Evolutionary conservation across 139 green algal species (phyloP), one percentile per base, ranked within the genome.

Genomic region (Dunaliella sp.): DNA sequence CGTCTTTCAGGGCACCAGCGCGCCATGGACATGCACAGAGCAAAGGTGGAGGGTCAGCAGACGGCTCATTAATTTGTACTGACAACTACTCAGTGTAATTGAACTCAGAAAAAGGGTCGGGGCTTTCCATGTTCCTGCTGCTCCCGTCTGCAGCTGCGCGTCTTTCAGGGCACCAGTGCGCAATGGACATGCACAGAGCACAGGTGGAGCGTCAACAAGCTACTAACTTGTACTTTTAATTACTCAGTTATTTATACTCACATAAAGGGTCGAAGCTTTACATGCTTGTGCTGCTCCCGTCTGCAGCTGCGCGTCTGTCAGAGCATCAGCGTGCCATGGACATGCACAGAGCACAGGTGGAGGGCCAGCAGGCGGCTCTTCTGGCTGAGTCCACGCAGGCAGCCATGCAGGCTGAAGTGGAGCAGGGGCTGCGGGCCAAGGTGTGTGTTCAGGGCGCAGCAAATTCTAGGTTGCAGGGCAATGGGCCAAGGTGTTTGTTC

Each of bases 331-430:
- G 76, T 7, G 76, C 76, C 12, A 3, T 73, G 2, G 38, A 79
- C 24, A 28, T 65, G 32, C 25, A 85, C 32, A 7, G 83, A 3
- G 58, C 28, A 30, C 38, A 57, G 24, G 32, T n/a, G 25, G 72
- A 38, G 73, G 33, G 73, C 16, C 58, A 36, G 1, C 25, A 37
- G 12, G 35, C 77, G 81, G 30, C n/a, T 36, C 77, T 38, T 80
- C 30, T 24, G 77, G 83, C 86, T 78, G 85, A 81, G 34, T 34
- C 78, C 21, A 26, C 22, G 28, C n/a, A 81, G 31, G 76, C 76
- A 22, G 76, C 76, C 76, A 34, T 34, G 76, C 76, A 81, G 12
- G n/a, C 22, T 38, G 76, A 33, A 1, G 76, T 34, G 33, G 76
- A 36, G 36, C 26, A 77, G 81, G 37, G 26, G 12, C 26, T 34